phyloP scores from a whole-genome alignment of 2,329 filamentous ascomycete genomes.

The Colletotrichum endophyticum region DNA sequence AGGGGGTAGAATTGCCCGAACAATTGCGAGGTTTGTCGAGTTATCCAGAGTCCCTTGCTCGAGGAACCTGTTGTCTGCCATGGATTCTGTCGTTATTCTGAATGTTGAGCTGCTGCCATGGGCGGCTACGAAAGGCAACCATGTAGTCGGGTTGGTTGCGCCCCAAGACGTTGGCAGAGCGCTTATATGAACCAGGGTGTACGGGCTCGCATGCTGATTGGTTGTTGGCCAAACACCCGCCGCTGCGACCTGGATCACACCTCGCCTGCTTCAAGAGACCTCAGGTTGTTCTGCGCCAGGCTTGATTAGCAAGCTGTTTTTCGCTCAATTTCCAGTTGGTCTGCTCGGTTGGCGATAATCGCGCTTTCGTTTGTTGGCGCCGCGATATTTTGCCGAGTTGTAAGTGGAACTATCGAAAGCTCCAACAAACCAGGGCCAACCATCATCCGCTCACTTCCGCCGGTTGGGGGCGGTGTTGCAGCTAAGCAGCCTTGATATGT shows the following conservation, averaged over 20 bases:
- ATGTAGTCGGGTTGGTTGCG: conserved; percentile 5
- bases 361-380: conserved; percentile 5
- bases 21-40: neutral
- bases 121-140: conserved; percentile 14
- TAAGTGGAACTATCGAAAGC: neutral
- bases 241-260: conserved; percentile 22
- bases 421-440: neutral
- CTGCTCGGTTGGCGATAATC: neutral
- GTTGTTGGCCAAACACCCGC: conserved; percentile 4
- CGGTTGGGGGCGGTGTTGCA: neutral
- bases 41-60: neutral
- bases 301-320: neutral
- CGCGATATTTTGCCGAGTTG: neutral
- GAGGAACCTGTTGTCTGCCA: neutral
- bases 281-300: neutral
- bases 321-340: neutral
- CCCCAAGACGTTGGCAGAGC: neutral
- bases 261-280: neutral
- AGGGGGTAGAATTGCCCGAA: neutral
- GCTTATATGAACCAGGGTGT: conserved; percentile 12
- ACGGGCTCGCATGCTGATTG: conserved; percentile 11
- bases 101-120: neutral
- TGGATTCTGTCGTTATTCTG: neutral
- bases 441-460: neutral
- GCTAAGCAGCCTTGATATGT: neutral